Evolutionary conservation across 768 basidiomycete species (phyloP).

Genomic region (Boletus pseudo-olivaceus): DNA sequence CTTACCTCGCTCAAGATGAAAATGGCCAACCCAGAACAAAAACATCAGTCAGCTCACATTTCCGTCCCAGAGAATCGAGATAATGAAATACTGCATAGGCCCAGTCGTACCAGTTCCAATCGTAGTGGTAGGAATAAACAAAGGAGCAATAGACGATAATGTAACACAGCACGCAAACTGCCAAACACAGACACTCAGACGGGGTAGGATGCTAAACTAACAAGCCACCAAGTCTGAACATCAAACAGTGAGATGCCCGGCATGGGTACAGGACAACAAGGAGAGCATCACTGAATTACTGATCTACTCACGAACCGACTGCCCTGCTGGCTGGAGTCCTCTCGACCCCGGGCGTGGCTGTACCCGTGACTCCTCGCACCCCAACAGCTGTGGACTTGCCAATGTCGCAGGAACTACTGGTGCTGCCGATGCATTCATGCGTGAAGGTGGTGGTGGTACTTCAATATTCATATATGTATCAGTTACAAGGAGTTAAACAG

Average conservation of each 20-base stretch:
- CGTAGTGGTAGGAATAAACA: neutral
- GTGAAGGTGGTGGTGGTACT: constrained; percentile 14
- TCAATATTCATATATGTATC: too few species aligned
- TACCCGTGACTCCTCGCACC: constrained; percentile 21
- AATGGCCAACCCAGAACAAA: constrained; percentile 3
- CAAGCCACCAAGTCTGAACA: neutral
- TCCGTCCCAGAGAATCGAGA: neutral
- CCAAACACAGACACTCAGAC: too few species aligned
- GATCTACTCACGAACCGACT: constrained; percentile 14
- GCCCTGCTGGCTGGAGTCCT: constrained; percentile 13
- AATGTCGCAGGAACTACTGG: constrained; percentile 50
- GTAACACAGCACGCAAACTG: too few species aligned
- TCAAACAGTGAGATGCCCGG: too few species aligned
- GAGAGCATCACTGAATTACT: neutral
- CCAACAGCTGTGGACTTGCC: constrained; percentile 42
- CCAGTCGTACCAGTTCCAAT: neutral
- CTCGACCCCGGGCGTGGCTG: constrained; percentile 28
- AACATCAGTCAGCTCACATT: too few species aligned
- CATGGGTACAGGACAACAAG: too few species aligned
- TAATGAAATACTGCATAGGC: neutral
- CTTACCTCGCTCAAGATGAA: constrained; percentile 8
- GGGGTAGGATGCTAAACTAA: too few species aligned
- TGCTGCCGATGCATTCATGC: constrained; percentile 17
- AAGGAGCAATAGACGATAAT: neutral
- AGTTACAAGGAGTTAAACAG: too few species aligned